A percentile compares a stretch with the other conserved stretches of the same genome.
phyloP scores from a whole-genome alignment of 2,329 filamentous ascomycete species.

The Pseudomassariella vexata region DNA sequence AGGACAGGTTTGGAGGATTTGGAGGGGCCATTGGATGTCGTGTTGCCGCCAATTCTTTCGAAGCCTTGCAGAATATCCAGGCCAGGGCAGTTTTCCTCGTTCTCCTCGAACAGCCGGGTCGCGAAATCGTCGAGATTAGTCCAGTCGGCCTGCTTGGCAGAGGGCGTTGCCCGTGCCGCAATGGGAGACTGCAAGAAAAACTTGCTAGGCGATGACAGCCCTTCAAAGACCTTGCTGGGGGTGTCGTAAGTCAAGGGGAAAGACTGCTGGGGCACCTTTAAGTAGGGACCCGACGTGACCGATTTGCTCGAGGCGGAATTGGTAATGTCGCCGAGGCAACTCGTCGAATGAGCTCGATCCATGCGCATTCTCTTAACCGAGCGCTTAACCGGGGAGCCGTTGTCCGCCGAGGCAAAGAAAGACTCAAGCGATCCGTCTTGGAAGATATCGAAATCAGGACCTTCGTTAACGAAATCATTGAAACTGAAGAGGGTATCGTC shows the following conservation, averaged over 20 bases:
- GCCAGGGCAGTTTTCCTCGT: conserved; percentile 50
- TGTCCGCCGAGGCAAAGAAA: conserved; percentile 40
- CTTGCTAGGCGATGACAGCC: conserved; percentile 51
- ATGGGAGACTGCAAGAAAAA: conserved; percentile 35
- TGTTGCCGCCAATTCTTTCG: conserved; percentile 61
- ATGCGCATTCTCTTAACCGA: conserved; percentile 53
- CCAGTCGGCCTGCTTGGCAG: conserved; percentile 37
- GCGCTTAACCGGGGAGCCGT: conserved; percentile 63
- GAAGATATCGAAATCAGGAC: conserved; percentile 60
- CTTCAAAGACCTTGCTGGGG: conserved; percentile 52
- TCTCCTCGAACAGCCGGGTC: conserved; percentile 54
- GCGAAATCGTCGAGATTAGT: conserved; percentile 41
- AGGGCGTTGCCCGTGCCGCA: conserved; percentile 27
- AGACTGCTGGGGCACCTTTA: conserved; percentile 40
- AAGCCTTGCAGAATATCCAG: conserved; percentile 73
- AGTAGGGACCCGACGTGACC: conserved; percentile 41
- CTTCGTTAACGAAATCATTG: conserved; percentile 43
- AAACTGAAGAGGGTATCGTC: conserved; percentile 50
- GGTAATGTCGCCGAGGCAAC: conserved; percentile 56
- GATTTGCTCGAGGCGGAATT: conserved; percentile 46
- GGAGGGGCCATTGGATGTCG: conserved; percentile 21
- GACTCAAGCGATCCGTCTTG: conserved; percentile 34
- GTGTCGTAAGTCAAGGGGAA: conserved; percentile 41
- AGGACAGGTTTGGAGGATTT: conserved; percentile 27
- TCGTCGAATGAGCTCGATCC: conserved; percentile 58